phyloP scores from a whole-genome alignment of 2,329 filamentous ascomycete species.

The Hypoxylon sp. region DNA sequence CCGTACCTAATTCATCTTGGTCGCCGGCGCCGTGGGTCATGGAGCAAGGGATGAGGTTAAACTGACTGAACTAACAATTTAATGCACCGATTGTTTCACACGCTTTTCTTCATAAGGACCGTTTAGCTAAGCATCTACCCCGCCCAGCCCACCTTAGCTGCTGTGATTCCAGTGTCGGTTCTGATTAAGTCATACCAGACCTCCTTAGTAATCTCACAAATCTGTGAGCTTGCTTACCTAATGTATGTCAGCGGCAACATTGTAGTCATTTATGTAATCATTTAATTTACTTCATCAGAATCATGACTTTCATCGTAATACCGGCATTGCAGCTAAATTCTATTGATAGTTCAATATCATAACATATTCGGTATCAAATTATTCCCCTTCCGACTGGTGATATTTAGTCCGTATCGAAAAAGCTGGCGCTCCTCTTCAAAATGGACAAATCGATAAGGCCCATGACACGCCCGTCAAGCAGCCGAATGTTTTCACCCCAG shows the following conservation, averaged over 20 bases:
- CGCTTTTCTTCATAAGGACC: neutral
- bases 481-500: constrained; percentile 59
- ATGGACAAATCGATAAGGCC: constrained; percentile 62
- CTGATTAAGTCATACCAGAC: neutral
- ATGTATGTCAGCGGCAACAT: neutral
- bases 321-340: neutral
- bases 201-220: neutral
- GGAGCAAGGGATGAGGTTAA: constrained; percentile 1
- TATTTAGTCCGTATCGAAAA: constrained; percentile 60
- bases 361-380: neutral
- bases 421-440: constrained; percentile 61
- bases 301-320: neutral
- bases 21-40: neutral
- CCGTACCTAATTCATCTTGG: neutral
- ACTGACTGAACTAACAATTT: neutral
- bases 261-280: neutral
- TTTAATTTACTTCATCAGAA: constrained; percentile 4
- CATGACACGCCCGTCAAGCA: constrained; percentile 64
- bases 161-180: neutral
- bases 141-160: neutral
- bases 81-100: neutral
- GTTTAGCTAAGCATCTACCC: neutral
- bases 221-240: neutral
- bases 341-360: neutral
- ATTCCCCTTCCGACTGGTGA: neutral